phyloP scores from a whole-genome alignment of 2,329 filamentous ascomycete genomes.

The Fonsecaea erecta region DNA sequence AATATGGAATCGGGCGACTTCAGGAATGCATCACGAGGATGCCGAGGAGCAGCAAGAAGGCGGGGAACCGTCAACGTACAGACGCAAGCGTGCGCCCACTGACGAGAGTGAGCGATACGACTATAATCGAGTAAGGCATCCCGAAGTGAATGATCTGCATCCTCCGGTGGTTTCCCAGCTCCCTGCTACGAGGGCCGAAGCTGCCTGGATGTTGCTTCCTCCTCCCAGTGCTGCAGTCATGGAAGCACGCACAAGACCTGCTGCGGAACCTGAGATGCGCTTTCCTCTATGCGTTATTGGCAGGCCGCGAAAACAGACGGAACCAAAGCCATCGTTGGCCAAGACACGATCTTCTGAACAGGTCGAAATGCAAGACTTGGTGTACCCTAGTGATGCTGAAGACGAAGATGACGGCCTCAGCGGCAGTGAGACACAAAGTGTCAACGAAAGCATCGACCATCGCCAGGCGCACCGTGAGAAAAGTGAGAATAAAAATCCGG shows the following conservation, averaged over 20 bases:
- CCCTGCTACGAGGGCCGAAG: conserved; percentile 70
- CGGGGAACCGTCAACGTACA: conserved; percentile 18
- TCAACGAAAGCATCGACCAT: background rate
- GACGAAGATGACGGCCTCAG: conserved; percentile 6
- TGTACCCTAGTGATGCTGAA: conserved; percentile 12
- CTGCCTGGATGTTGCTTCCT: conserved; percentile 90
- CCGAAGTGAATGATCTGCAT: conserved; percentile 83
- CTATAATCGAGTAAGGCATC: conserved; percentile 65
- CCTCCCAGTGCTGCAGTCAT: conserved; percentile 89
- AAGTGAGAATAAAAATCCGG: conserved; percentile 8
- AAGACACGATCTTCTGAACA: conserved; percentile 22
- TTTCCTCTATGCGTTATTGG: conserved; percentile 35
- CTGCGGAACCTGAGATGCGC: conserved; percentile 29
- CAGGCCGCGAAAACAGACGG: conserved; percentile 12
- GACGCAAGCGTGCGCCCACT: conserved; percentile 45
- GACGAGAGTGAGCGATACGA: conserved; percentile 53
- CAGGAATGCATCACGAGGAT: conserved; percentile 5
- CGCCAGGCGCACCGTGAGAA: background rate
- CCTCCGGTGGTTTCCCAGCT: conserved; percentile 81
- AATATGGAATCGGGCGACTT: conserved; percentile 35
- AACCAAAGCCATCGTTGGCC: background rate
- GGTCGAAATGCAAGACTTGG: conserved; percentile 7
- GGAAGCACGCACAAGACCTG: conserved; percentile 72
- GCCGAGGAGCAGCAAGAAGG: conserved; percentile 15
- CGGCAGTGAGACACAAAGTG: conserved; percentile 11